Conservation (phyloP, 2,329 filamentous ascomycete species). For the Cytospora piceae region DNA sequence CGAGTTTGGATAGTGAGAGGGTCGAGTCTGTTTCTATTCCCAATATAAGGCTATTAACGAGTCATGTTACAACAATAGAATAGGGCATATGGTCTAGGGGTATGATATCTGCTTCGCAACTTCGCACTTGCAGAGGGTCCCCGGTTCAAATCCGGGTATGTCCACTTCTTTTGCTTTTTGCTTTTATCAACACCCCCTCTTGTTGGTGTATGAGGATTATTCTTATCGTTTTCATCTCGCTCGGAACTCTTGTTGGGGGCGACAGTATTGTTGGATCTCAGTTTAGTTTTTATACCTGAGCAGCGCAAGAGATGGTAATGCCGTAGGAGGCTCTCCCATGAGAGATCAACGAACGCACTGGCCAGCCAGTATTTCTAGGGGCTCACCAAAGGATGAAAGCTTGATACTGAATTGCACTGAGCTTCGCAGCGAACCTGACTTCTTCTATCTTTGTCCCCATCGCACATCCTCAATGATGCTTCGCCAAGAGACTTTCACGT, state of each 20-base stretch:
- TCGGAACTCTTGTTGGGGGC: too few species aligned
- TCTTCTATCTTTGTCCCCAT: neutral
- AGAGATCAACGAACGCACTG: too few species aligned
- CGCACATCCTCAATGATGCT: neutral
- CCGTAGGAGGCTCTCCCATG: too few species aligned
- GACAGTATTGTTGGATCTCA: too few species aligned
- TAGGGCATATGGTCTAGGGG: slow-evolving; percentile 25
- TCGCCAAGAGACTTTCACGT: neutral
- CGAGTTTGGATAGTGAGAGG: too few species aligned
- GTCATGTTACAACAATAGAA: neutral
- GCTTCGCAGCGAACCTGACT: neutral
- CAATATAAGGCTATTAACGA: neutral
- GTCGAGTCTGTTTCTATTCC: too few species aligned
- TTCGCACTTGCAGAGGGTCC: slow-evolving; percentile 6
- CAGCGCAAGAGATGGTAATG: too few species aligned
- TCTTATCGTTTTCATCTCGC: too few species aligned
- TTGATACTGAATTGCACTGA: neutral
- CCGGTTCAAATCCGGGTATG: slow-evolving; percentile 22
- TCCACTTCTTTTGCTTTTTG: slow-evolving; percentile 4
- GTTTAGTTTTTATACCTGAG: too few species aligned
- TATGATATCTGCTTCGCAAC: slow-evolving; percentile 26
- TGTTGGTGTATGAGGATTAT: neutral
- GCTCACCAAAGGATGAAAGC: too few species aligned
- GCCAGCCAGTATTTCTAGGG: too few species aligned
- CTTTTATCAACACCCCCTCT: too few species aligned